Percentiles rank a stretch among this genome's conserved stretches.
phyloP scores from a whole-genome alignment of 2,329 filamentous ascomycete species.

The Amylocarpus encephaloides region DNA sequence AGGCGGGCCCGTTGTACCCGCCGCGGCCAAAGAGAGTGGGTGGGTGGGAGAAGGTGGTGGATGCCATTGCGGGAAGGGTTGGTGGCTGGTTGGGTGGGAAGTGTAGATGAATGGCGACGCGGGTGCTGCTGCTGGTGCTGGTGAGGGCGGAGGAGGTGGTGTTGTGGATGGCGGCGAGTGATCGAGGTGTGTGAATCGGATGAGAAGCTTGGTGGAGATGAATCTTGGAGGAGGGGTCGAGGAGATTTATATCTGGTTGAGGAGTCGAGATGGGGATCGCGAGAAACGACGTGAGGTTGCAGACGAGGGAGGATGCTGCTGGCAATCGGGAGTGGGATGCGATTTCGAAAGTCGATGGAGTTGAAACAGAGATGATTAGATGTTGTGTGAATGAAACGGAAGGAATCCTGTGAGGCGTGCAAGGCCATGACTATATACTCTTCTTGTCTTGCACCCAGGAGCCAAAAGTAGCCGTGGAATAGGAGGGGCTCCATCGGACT shows the following conservation, averaged over 20 bases:
- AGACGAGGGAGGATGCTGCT: background rate
- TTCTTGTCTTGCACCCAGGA: background rate
- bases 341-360: background rate
- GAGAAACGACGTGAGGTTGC: background rate
- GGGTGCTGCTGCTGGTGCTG: constrained; percentile 1
- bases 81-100: constrained; percentile 6
- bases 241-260: constrained; percentile 1
- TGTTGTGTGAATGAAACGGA: constrained; percentile 5
- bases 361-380: constrained; percentile 1
- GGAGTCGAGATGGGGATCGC: background rate
- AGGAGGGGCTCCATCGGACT: background rate
- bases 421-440: constrained; percentile 5
- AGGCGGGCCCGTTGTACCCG: constrained; percentile 21
- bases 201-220: background rate
- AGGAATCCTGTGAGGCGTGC: constrained; percentile 5
- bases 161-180: background rate
- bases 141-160: background rate
- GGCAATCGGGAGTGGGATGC: background rate
- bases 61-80: constrained; percentile 18
- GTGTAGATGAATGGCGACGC: background rate
- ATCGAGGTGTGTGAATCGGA: constrained; percentile 1
- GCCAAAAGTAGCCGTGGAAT: background rate
- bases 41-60: constrained; percentile 6
- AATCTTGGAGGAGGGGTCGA: background rate
- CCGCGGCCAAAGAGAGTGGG: constrained; percentile 22